phyloP scores from a whole-genome alignment of 2,329 filamentous ascomycete species.

The Hansfordia pulvinata region DNA sequence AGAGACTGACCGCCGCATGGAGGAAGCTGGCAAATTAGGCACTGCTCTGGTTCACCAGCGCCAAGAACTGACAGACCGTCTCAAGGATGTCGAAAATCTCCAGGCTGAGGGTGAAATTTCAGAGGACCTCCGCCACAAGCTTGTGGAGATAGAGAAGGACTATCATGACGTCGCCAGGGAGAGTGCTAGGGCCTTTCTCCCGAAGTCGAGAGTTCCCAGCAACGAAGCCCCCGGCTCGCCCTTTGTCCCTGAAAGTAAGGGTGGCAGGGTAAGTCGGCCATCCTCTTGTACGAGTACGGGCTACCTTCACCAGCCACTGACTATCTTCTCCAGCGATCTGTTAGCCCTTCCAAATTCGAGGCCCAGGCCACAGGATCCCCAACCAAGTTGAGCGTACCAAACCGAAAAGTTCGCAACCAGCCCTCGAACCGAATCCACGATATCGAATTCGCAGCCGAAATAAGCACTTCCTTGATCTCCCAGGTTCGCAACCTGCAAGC shows the following conservation, averaged over 20 bases:
- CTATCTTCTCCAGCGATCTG: constrained; percentile 41
- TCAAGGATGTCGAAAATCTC: constrained; percentile 73
- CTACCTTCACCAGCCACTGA: background rate
- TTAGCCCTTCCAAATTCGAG: constrained; percentile 68
- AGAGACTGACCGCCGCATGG: constrained; percentile 82
- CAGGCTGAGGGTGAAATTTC: constrained; percentile 66
- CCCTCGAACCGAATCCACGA: constrained; percentile 81
- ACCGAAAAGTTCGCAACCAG: constrained; percentile 81
- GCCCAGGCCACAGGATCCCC: constrained; percentile 76
- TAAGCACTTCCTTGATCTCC: constrained; percentile 86
- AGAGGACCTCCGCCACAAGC: constrained; percentile 67
- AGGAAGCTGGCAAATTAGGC: constrained; percentile 76
- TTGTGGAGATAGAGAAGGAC: constrained; percentile 82
- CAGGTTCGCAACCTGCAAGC: constrained; percentile 86
- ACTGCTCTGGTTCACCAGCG: constrained; percentile 80
- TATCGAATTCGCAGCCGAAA: constrained; percentile 96
- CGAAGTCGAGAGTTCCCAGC: constrained; percentile 68
- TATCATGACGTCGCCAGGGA: constrained; percentile 90
- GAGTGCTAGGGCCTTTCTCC: constrained; percentile 76
- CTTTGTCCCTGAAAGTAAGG: constrained; percentile 36
- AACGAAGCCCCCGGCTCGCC: constrained; percentile 42
- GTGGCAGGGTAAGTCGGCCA: constrained; percentile 39
- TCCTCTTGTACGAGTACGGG: background rate
- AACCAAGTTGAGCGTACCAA: constrained; percentile 77
- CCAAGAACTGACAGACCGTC: constrained; percentile 64